Base-by-base conservation (phyloP, 2,329 filamentous ascomycete species). In the Lachnellula occidentalis region DNA sequence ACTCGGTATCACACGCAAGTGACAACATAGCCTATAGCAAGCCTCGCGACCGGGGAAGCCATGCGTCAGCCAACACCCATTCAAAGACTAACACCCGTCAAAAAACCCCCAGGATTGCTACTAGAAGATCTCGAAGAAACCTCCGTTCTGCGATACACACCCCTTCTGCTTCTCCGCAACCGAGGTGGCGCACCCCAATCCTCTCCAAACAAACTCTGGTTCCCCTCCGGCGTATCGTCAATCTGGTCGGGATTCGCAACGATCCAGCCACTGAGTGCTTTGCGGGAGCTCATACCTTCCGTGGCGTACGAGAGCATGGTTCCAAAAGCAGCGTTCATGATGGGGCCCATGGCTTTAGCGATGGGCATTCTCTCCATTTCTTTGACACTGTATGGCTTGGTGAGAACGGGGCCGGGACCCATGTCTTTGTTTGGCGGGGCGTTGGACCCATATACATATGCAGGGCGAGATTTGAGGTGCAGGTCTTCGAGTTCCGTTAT, bases 131-230 rank as follows among this genome's bases (percentile, higher is more conserved):
- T 9, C 1, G 27, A 31, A 31, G 27, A 31, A 11, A 9, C 4
- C 9, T 31, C 27, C 3, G 27, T 31, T 31, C 27, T 9, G 11
- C 27, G 27, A 31, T 11, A 31, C 2, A 31, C 27, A 31, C 8
- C 27, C 27, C 27, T 31, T 31, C 41, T 21, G 9, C 27, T 31
- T 31, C 41, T 21, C 24, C n/a, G 41, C 12, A 17, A 22, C 41
- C 24, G 17, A 22, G 50, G 54, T 27, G 47, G 39, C 12, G 49
- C 49, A 50, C 65, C 63, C 63, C 62, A 66, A 47, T 66, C 63
- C 41, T 69, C 64, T 2, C 66, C 66, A 57, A 67, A 70, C 43
- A 62, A 57, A 31, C 56, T 64, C 3, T 57, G 50, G 27, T 66
- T 67, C 15, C 66, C 67, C 24, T 61, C 55, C 12, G 56, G 47